Percentiles rank a stretch among this genome's conserved stretches.
Evolutionary conservation across 2,329 filamentous ascomycete species (phyloP).

Genomic region (Bipolaris bicolor): DNA sequence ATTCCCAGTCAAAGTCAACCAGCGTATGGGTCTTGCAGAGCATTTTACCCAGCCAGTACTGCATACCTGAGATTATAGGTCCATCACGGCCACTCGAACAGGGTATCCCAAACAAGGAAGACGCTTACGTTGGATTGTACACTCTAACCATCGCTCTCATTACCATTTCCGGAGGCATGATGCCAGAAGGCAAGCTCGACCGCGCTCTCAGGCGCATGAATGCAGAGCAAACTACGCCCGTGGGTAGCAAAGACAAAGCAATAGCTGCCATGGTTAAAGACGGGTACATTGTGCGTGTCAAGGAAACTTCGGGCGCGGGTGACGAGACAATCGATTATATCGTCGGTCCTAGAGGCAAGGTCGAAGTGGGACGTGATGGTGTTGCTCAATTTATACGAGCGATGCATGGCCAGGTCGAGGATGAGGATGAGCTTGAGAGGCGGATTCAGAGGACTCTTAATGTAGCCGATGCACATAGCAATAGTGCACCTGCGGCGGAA

Average conservation of each 20-base stretch:
- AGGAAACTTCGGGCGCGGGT: conserved; percentile 72
- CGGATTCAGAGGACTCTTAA: conserved; percentile 44
- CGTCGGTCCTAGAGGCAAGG: conserved; percentile 81
- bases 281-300: conserved; percentile 78
- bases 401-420: conserved; percentile 40
- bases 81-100: conserved; percentile 70
- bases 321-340: conserved; percentile 82
- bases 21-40: conserved; percentile 80
- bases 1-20: conserved; percentile 58
- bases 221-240: conserved; percentile 73
- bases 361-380: conserved; percentile 80
- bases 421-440: conserved; percentile 41
- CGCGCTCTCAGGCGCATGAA: conserved; percentile 77
- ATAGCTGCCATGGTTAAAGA: conserved; percentile 78
- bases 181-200: conserved; percentile 79
- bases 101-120: conserved; percentile 64
- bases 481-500: neutral
- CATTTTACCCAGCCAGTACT: conserved; percentile 71
- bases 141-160: conserved; percentile 81
- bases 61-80: conserved; percentile 66
- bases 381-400: conserved; percentile 70
- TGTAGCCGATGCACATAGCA: conserved; percentile 28
- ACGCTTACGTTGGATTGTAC: conserved; percentile 81
- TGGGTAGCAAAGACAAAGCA: conserved; percentile 75
- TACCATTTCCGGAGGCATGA: conserved; percentile 69